phyloP scores from a whole-genome alignment of 1,139 yeast genomes.

The Yamadazyma kanchanaburiensis region DNA sequence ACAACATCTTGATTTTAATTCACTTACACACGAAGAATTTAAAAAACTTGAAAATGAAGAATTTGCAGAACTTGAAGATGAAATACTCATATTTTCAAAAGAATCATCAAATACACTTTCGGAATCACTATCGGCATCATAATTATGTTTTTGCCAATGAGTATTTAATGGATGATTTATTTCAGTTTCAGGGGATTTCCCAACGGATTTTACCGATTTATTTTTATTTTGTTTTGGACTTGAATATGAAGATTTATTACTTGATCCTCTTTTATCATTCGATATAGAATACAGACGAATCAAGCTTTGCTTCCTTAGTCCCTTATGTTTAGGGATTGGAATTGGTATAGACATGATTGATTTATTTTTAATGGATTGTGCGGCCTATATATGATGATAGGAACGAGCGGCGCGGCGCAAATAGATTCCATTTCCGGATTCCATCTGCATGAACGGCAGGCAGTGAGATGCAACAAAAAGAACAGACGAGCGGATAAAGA shows the following conservation, averaged over 20 bases:
- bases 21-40: neutral
- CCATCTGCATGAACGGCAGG: too few relatives aligned
- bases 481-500: too few relatives aligned
- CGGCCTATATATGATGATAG: neutral
- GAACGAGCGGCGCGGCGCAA: too few relatives aligned
- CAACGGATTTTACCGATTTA: too few relatives aligned
- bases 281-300: constrained; percentile 1
- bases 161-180: too few relatives aligned
- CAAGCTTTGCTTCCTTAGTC: constrained; percentile 2
- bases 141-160: neutral
- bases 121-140: constrained; percentile 7
- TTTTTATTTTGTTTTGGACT: too few relatives aligned
- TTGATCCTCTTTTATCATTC: too few relatives aligned
- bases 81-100: constrained; percentile 7
- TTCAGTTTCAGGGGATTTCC: too few relatives aligned
- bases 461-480: too few relatives aligned
- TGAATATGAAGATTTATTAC: too few relatives aligned
- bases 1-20: neutral
- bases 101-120: constrained; percentile 11
- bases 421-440: too few relatives aligned
- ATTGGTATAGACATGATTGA: constrained; percentile 1
- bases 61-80: neutral
- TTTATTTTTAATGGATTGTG: neutral
- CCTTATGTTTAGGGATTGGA: constrained; percentile 1
- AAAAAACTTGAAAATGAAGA: neutral